Base-by-base conservation (phyloP, 148 eudicot genomes). In the Rheum nobile region DNA sequence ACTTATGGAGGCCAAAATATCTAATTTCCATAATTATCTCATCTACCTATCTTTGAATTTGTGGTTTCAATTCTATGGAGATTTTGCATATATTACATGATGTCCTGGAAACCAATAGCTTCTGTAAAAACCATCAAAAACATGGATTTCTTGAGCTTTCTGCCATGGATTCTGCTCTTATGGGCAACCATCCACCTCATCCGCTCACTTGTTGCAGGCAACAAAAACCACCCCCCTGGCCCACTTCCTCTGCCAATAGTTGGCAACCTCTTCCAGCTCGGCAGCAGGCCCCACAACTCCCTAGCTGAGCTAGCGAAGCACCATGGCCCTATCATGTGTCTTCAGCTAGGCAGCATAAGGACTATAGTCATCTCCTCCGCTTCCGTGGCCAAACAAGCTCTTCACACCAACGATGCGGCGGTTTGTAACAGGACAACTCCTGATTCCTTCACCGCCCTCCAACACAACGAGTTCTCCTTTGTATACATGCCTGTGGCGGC, bases 271-370 rank as follows among this genome's bases (percentile, higher is more conserved):
- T 22, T 44, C 50, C 16, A 39, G 19, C 48, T 71, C 17, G 73
- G 73, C 3, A 24, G 1, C 5, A 42, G 32, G 5, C 73, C 73
- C 48, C 73, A 71, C 8, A 6, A 37, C 32, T 71, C 73, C 47
- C 6, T 71, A 9, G 28, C 73, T 4, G 31, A 39, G n/a, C 48
- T 71, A 6, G 73, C 73, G 1, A 41, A 41, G 50, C 6, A 26
- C 4, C 32, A 71, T 24, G 73, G 72, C 16, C 72, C 72, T 1
- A 31, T 70, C 6, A 70, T 70, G 72, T 9, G 31, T 41, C 73
- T 71, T 71, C 50, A 71, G 31, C 10, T 71, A 22, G 52, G 52
- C 16, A 10, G 34, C 9, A 47, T 8, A 41, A 71, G 22, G 0
- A 71, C 52, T 0, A 14, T 71, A 6, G 50, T 71, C 19, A 13